Evolutionary conservation across 257 asterid genomes (phyloP), one percentile per base, ranked within the genome.

Genomic region (Misopates orontium): DNA sequence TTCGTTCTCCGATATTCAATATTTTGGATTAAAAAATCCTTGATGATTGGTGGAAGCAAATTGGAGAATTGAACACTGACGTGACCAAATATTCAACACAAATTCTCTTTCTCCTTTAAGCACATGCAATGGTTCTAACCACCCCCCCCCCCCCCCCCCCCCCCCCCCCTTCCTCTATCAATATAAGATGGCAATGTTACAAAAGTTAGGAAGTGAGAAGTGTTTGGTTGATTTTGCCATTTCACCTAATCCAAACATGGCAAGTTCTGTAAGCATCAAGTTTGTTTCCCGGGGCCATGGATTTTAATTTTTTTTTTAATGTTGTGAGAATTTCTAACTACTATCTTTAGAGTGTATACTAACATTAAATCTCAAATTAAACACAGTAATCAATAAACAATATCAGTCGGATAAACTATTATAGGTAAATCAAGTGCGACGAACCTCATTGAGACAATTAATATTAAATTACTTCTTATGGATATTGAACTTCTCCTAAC

Each of bases 51-150:
- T 17, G 28, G 19, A 56, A 49, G 47, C 49, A 67, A 71, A 36
- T 19, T 42, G 60, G 23, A 51, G 21, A 53, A 41, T 55, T 56
- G 31, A 20, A 67, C 62, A 60, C 53, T 68, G 75, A 74, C 62
- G 58, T 69, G 74, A 66, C 74, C 50, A 48, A 42, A 22, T 53
- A 25, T 62, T 63, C 25, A 64, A 62, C 19, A 48, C 25, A 69
- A 64, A 28, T 17, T 11, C 23, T 10, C 4, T 7, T 4, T 52
- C 25, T 19, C 66, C 76, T 67, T 74, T 67, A 62, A 75, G 78
- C 83, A 79, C 80, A 79, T 79, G 79, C 39, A 62, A 15, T 56
- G 78, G 58, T 40, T 44, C 72, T 16, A n/a, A 18, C 50, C 1
- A 21, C 42, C 41, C 10, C 19, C 23, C 12, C 25, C 17, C 47